Conservation (phyloP, 2,329 filamentous ascomycete genomes). For the Diaporthe ilicicola region DNA sequence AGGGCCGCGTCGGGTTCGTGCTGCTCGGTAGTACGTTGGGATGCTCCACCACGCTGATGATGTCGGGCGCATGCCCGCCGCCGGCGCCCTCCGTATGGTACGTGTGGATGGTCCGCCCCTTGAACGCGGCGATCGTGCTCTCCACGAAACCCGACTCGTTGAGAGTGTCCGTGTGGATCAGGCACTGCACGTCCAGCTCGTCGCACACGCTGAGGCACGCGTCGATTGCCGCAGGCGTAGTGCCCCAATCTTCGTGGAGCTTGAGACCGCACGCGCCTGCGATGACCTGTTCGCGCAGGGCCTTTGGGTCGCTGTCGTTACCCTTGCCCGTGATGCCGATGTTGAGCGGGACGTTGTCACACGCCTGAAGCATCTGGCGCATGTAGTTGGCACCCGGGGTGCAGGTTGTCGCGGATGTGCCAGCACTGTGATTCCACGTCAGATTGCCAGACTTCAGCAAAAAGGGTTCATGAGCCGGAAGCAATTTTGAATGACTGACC, state of each 20-base stretch:
- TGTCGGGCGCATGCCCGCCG: conserved; percentile 93
- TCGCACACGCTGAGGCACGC: conserved; percentile 87
- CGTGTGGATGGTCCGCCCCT: conserved; percentile 88
- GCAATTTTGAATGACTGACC: conserved; percentile 52
- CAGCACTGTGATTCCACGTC: conserved; percentile 64
- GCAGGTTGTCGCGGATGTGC: conserved; percentile 91
- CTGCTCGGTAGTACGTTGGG: conserved; percentile 88
- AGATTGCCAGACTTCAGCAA: not conserved
- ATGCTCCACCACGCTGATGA: conserved; percentile 92
- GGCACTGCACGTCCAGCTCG: conserved; percentile 88
- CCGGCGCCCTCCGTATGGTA: conserved; percentile 97
- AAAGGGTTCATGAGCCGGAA: not conserved
- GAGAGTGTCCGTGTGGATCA: conserved; percentile 95
- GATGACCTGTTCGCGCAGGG: conserved; percentile 79
- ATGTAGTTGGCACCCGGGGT: conserved; percentile 87
- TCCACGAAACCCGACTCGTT: conserved; percentile 99
- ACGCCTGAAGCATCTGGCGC: conserved; percentile 88
- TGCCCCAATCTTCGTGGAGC: conserved; percentile 96
- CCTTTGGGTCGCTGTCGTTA: conserved; percentile 77
- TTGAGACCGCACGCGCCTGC: conserved; percentile 93
- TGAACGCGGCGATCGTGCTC: conserved; percentile 86
- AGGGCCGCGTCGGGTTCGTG: conserved; percentile 92
- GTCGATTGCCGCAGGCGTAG: conserved; percentile 90
- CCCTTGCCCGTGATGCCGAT: conserved; percentile 93
- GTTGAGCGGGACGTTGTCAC: conserved; percentile 84